Percentiles rank a stretch among this genome's conserved stretches.
These are phyloP conservation scores for Eutrema yunnanense DNA, from an alignment of 345 rosid species.

Conservation along the genomic window DNA sequence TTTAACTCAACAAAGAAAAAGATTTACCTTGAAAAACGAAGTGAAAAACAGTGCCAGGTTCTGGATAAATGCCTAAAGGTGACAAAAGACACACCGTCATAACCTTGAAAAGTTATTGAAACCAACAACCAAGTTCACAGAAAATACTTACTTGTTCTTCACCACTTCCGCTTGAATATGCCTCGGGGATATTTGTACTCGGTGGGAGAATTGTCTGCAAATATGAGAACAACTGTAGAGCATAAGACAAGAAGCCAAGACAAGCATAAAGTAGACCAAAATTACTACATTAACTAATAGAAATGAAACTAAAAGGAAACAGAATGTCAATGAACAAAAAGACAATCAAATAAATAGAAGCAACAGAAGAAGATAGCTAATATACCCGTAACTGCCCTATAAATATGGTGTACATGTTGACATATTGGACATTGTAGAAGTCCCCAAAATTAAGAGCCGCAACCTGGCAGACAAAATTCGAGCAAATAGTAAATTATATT, in stretches of 20 bases:
- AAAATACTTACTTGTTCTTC: conserved; percentile 74
- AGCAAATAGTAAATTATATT: background rate
- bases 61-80: conserved; percentile 92
- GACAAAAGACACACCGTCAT: background rate
- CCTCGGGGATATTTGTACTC: conserved; percentile 82
- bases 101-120: background rate
- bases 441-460: conserved; percentile 93
- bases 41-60: conserved; percentile 95
- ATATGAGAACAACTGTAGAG: conserved; percentile 9
- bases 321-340: background rate
- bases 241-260: conserved; percentile 10
- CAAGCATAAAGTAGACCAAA: background rate
- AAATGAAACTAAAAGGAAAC: background rate
- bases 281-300: background rate
- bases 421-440: conserved; percentile 69
- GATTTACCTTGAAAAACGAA: conserved; percentile 82
- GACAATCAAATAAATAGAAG: background rate
- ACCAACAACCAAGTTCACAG: background rate
- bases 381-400: conserved; percentile 85
- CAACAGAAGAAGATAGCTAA: background rate
- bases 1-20: background rate
- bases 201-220: conserved; percentile 73
- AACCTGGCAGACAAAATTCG: conserved; percentile 45
- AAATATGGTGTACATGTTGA: conserved; percentile 74
- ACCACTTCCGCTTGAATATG: conserved; percentile 73